A percentile compares a stretch with the other conserved stretches of the same genome.
These are phyloP conservation scores for Inga leiocalycina DNA, from an alignment of 306 rosid genomes.

Conservation along the genomic window DNA sequence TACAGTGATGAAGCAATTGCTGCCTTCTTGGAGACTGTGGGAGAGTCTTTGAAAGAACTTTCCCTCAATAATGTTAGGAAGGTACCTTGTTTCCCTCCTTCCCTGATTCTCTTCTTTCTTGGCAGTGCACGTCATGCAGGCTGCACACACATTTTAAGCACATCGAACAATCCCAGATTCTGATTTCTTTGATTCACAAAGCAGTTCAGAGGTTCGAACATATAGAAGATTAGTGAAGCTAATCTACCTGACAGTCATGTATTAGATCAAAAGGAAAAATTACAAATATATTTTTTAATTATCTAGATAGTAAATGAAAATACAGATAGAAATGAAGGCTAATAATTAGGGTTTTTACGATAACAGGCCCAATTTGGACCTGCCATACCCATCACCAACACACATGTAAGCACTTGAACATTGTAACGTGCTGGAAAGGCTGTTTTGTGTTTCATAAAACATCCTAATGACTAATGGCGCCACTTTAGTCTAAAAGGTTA, in stretches of 20 bases:
- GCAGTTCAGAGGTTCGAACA: background rate
- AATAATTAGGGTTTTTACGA: background rate
- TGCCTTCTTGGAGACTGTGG: constrained; percentile 77
- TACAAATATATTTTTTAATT: background rate
- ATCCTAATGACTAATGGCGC: background rate
- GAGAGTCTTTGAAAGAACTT: constrained; percentile 64
- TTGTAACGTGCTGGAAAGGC: constrained; percentile 24
- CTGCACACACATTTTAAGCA: background rate
- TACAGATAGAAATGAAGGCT: background rate
- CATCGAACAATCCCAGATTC: background rate
- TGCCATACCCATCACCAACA: background rate
- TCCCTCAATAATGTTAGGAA: constrained; percentile 69
- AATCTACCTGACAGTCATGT: background rate
- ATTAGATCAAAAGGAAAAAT: background rate
- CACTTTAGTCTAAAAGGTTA: background rate
- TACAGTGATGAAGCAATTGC: constrained; percentile 87
- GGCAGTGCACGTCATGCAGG: background rate
- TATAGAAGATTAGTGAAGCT: background rate
- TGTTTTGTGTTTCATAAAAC: constrained; percentile 3
- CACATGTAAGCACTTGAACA: constrained; percentile 11
- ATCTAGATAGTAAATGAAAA: background rate
- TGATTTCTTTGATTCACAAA: background rate
- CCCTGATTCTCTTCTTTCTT: constrained; percentile 12
- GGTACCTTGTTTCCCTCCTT: constrained; percentile 46
- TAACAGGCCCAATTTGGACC: background rate